These are phyloP conservation scores for Sclerotinia subarctica DNA, from an alignment of 2,329 filamentous ascomycete genomes.

Conservation along the genomic window DNA sequence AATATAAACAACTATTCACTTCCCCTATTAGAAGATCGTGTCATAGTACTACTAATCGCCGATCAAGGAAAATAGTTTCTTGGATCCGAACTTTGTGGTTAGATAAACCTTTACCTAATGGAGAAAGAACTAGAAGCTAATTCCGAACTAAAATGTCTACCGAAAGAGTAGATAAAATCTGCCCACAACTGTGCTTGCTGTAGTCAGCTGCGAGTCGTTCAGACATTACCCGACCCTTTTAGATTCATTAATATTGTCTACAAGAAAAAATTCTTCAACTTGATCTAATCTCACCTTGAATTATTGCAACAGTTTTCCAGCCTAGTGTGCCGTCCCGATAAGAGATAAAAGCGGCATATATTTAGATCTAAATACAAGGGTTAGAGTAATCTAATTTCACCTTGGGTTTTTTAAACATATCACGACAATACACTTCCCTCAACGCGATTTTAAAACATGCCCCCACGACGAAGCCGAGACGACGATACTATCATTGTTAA, in stretches of 20 bases:
- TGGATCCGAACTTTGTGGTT: not conserved
- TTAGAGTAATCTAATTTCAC: constrained; percentile 18
- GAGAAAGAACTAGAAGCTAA: constrained; percentile 14
- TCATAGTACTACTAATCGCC: not conserved
- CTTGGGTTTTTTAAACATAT: constrained; percentile 20
- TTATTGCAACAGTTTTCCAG: constrained; percentile 1
- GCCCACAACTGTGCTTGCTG: not conserved
- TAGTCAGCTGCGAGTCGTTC: constrained; percentile 11
- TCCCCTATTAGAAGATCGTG: not conserved
- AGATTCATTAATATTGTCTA: constrained; percentile 9
- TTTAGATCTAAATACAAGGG: constrained; percentile 15
- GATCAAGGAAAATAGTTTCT: constrained; percentile 3
- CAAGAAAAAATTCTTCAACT: constrained; percentile 9
- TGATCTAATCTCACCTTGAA: constrained; percentile 10
- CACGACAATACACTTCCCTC: constrained; percentile 5
- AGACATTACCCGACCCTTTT: constrained; percentile 10
- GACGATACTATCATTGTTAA: constrained; percentile 33
- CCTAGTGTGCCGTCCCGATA: constrained; percentile 12
- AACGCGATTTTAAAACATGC: constrained; percentile 15
- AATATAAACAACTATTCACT: constrained; percentile 7
- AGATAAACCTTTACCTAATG: constrained; percentile 8
- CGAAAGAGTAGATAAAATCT: constrained; percentile 14
- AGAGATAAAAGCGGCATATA: constrained; percentile 18
- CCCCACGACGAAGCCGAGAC: constrained; percentile 20
- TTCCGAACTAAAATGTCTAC: constrained; percentile 17